phyloP scores from a whole-genome alignment of 768 basidiomycete genomes.

The Suillus discolor region DNA sequence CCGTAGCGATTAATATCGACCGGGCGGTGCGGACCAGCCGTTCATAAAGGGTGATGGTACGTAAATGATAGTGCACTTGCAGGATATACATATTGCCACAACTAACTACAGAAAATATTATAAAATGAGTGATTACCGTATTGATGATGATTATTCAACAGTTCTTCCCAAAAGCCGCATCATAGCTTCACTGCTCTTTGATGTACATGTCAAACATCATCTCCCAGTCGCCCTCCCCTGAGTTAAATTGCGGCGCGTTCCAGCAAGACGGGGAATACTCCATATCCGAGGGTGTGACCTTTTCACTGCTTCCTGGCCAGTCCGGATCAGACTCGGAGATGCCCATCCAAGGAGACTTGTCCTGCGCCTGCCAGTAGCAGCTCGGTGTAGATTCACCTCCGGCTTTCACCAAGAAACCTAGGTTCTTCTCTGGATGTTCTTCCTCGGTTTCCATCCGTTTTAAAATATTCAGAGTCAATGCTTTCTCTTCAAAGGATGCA shows the following conservation, averaged over 20 bases:
- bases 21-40: background rate
- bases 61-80: conserved; percentile 4
- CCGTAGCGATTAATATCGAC: background rate
- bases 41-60: conserved; percentile 7
- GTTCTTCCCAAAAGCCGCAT: conserved; percentile 2
- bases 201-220: conserved; percentile 47
- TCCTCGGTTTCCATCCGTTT: conserved; percentile 27
- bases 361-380: background rate
- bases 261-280: background rate
- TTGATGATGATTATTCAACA: background rate
- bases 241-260: conserved; percentile 5
- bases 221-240: conserved; percentile 20
- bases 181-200: conserved; percentile 26
- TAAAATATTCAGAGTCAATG: conserved; percentile 13
- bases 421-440: conserved; percentile 9
- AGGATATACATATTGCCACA: conserved; percentile 8
- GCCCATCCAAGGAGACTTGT: background rate
- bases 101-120: conserved; percentile 7
- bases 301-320: background rate
- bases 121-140: background rate
- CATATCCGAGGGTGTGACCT: conserved; percentile 2
- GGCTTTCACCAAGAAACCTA: conserved; percentile 14
- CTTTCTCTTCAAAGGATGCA: background rate
- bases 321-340: background rate
- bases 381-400: background rate